These are phyloP conservation scores for Rhynchospora breviuscula DNA, from an alignment of 176 grass and related monocot genomes.

Conservation along the genomic window DNA sequence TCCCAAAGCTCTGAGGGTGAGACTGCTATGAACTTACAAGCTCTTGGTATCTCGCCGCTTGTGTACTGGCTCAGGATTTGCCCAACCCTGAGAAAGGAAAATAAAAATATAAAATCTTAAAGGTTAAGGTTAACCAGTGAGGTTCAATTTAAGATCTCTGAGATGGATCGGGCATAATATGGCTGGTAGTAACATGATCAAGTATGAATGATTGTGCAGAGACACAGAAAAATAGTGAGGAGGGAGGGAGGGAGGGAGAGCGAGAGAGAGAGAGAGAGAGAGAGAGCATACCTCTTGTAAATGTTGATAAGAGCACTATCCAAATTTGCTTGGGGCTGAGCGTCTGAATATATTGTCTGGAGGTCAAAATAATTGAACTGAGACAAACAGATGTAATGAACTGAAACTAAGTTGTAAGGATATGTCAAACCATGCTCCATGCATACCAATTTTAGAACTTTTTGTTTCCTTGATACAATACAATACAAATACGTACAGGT, in stretches of 20 bases:
- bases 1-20: conserved; percentile 62
- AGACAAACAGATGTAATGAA: too few relatives aligned
- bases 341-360: conserved; percentile 59
- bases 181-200: background rate
- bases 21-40: conserved; percentile 68
- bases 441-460: too few relatives aligned
- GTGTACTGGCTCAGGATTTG: conserved; percentile 70
- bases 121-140: background rate
- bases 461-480: too few relatives aligned
- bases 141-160: background rate
- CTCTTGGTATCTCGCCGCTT: conserved; percentile 72
- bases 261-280: background rate
- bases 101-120: background rate
- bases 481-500: too few relatives aligned
- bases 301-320: conserved; percentile 46
- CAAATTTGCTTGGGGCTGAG: conserved; percentile 42
- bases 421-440: too few relatives aligned
- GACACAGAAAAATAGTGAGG: background rate
- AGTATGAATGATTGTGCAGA: too few relatives aligned
- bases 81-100: conserved; percentile 53
- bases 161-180: background rate
- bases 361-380: background rate
- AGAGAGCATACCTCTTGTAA: conserved; percentile 47
- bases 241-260: background rate
- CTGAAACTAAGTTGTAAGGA: too few relatives aligned